Evolutionary conservation across 305 asterid genomes (phyloP).

Genomic region (Fraxinus ornus): DNA sequence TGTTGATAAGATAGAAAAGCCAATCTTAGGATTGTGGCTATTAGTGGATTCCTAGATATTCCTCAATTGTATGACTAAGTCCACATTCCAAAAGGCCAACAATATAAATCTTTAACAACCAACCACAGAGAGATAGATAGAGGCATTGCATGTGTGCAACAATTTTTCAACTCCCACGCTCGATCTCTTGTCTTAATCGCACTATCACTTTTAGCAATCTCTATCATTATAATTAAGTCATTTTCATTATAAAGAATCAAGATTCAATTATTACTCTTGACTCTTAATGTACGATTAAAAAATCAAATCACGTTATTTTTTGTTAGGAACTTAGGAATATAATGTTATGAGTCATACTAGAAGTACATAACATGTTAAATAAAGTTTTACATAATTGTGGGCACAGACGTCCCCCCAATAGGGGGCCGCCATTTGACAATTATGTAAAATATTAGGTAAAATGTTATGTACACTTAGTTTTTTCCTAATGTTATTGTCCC

Average conservation of each 20-base stretch:
- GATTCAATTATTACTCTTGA: conserved; percentile 12
- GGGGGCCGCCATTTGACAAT: too few relatives aligned
- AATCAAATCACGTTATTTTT: neutral
- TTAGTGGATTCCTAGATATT: conserved; percentile 31
- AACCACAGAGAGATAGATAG: neutral
- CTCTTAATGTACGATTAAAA: neutral
- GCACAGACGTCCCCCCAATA: too few relatives aligned
- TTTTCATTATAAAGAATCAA: conserved; percentile 21
- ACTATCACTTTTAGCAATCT: conserved; percentile 26
- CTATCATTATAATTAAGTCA: conserved; percentile 35
- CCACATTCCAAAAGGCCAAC: conserved; percentile 21
- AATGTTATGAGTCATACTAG: neutral
- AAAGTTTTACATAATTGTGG: too few relatives aligned
- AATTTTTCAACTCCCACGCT: conserved; percentile 1
- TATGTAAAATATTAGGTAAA: too few relatives aligned
- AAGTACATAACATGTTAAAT: too few relatives aligned
- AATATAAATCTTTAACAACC: conserved; percentile 14
- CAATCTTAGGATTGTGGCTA: conserved; percentile 29
- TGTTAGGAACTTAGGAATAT: neutral
- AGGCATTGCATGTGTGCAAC: conserved; percentile 7
- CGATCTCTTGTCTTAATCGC: conserved; percentile 18
- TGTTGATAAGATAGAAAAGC: conserved; percentile 31
- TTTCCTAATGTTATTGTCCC: too few relatives aligned
- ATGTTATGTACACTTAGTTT: too few relatives aligned
- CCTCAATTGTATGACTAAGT: conserved; percentile 11